phyloP scores from a whole-genome alignment of 208 protist species.

The Crithidia expoeki region DNA sequence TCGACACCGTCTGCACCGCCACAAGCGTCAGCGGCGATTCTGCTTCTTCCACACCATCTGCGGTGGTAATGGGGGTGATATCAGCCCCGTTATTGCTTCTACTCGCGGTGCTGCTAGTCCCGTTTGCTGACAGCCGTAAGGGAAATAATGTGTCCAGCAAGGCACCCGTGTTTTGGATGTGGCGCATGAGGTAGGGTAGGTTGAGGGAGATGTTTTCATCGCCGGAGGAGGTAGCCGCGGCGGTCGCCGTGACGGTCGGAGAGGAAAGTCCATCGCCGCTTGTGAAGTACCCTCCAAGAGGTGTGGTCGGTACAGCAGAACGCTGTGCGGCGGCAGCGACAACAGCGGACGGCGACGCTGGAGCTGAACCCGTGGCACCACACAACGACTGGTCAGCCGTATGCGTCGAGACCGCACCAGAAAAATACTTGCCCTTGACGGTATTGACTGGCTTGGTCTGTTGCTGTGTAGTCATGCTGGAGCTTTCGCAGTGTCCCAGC shows the following conservation, averaged over 20 bases:
- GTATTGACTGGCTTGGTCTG: neutral
- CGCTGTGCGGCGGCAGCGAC: neutral
- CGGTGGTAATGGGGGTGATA: no score
- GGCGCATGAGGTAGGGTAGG: conserved; percentile 49
- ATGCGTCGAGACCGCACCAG: neutral
- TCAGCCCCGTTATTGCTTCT: neutral
- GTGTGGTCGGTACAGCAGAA: neutral
- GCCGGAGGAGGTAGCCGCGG: conserved; percentile 19
- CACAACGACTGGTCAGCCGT: neutral
- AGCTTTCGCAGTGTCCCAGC: neutral
- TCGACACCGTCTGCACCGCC: conserved; percentile 60
- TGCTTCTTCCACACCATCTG: neutral
- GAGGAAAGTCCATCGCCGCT: neutral
- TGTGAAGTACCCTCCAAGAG: neutral
- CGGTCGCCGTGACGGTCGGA: neutral
- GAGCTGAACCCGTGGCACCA: conserved; percentile 6
- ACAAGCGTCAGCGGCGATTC: neutral
- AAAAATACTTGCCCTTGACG: neutral
- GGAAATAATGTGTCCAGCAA: conserved; percentile 70
- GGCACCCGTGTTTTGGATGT: conserved; percentile 39
- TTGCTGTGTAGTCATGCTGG: neutral
- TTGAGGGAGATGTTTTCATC: conserved; percentile 3
- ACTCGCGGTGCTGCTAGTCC: neutral
- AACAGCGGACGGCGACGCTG: conserved; percentile 13
- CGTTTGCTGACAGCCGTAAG: conserved; percentile 12